These are phyloP conservation scores for Gillenia trifoliata DNA, from an alignment of 306 rosid genomes.

Conservation along the genomic window DNA sequence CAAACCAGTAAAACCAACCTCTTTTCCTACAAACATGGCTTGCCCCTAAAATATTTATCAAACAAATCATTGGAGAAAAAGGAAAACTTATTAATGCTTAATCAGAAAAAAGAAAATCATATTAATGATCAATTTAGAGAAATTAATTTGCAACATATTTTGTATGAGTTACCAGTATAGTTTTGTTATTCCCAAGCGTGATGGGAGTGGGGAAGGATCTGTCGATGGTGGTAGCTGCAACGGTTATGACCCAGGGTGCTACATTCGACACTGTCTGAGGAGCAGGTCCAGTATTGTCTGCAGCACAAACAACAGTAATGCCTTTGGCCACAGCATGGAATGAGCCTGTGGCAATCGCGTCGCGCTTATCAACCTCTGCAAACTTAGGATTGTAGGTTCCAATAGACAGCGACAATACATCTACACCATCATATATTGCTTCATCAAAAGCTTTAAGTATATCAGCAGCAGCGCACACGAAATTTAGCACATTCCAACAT, in stretches of 20 bases:
- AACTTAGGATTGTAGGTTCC: conserved; percentile 30
- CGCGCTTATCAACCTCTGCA: conserved; percentile 27
- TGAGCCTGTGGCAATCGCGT: conserved; percentile 34
- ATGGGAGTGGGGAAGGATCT: conserved; percentile 44
- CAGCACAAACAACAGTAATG: conserved; percentile 34
- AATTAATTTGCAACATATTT: not conserved
- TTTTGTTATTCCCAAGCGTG: conserved; percentile 42
- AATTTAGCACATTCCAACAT: conserved; percentile 38
- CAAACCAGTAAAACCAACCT: conserved; percentile 27
- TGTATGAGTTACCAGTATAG: conserved; percentile 28
- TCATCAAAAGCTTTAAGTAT: conserved; percentile 44
- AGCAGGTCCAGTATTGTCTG: conserved; percentile 42
- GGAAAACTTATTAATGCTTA: not conserved
- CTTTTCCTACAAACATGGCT: conserved; percentile 31
- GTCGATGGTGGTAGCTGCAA: conserved; percentile 42
- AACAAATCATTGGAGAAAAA: not conserved
- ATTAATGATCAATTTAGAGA: not conserved
- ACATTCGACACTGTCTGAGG: conserved; percentile 34
- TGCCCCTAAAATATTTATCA: conserved; percentile 24
- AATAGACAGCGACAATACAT: conserved; percentile 40
- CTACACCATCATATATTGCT: conserved; percentile 50
- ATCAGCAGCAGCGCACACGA: conserved; percentile 35
- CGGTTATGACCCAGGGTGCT: conserved; percentile 44
- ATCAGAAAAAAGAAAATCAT: not conserved
- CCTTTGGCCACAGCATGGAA: conserved; percentile 49